These are phyloP conservation scores for Clavariopsis aquatica DNA, from an alignment of 495 filamentous ascomycete genomes.

Conservation along the genomic window DNA sequence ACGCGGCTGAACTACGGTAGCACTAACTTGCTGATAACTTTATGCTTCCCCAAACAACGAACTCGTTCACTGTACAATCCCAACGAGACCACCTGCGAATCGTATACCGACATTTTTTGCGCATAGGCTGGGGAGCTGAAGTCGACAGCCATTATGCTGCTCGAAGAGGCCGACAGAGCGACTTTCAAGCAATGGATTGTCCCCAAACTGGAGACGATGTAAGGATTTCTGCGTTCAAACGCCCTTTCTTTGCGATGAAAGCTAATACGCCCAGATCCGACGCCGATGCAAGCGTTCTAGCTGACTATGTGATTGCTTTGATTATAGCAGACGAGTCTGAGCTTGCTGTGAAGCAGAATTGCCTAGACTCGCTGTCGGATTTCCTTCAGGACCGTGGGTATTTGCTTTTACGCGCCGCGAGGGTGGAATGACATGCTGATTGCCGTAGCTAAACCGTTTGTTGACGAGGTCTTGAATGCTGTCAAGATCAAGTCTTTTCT, in stretches of 20 bases:
- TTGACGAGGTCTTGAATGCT: slow-evolving; percentile 80
- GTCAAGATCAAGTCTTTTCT: slow-evolving; percentile 65
- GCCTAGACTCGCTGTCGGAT: slow-evolving; percentile 77
- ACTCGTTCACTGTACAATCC: neutral
- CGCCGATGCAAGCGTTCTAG: slow-evolving; percentile 91
- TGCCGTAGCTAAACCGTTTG: slow-evolving; percentile 58
- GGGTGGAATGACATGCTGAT: slow-evolving; percentile 53
- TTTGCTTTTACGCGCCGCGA: neutral
- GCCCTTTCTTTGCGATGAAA: neutral
- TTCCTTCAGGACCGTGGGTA: slow-evolving; percentile 79
- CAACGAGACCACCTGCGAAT: neutral
- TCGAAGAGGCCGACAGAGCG: slow-evolving; percentile 71
- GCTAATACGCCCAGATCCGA: slow-evolving; percentile 65
- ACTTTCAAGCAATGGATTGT: slow-evolving; percentile 88
- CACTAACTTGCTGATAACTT: neutral
- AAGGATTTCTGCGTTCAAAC: slow-evolving; percentile 44
- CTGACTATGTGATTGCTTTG: slow-evolving; percentile 93
- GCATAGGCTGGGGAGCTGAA: neutral
- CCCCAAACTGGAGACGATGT: slow-evolving; percentile 89
- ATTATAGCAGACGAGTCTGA: slow-evolving; percentile 75
- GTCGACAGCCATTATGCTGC: slow-evolving; percentile 59
- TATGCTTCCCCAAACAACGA: neutral
- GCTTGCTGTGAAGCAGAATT: slow-evolving; percentile 71
- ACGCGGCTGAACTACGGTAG: neutral
- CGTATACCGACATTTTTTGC: neutral